A percentile compares a stretch with the other conserved stretches of the same genome.
phyloP scores from a whole-genome alignment of 805 yeast species.

The Saccharomycopsis microspora region DNA sequence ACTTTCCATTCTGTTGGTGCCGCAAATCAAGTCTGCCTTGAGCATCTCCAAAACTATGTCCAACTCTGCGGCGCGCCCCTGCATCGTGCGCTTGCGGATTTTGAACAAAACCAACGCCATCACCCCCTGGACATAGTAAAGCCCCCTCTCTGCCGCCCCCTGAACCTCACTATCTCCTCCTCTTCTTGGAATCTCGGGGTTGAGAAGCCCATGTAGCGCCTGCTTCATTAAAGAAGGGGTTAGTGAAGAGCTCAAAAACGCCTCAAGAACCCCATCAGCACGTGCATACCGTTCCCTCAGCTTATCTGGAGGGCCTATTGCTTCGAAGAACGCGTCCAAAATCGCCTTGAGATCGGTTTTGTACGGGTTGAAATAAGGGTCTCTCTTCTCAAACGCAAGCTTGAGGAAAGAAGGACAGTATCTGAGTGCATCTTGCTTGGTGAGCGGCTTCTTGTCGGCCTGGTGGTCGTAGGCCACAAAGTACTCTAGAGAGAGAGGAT shows the following conservation, averaged over 20 bases:
- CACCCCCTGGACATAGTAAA: conserved; percentile 61
- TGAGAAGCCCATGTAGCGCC: conserved; percentile 39
- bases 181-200: conserved; percentile 22
- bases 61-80: conserved; percentile 72
- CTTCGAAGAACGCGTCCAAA: conserved; percentile 60
- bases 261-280: conserved; percentile 35
- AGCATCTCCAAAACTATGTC: conserved; percentile 62
- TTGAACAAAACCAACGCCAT: conserved; percentile 58
- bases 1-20: conserved; percentile 62
- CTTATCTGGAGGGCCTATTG: conserved; percentile 56
- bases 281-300: conserved; percentile 30
- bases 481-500: conserved; percentile 45
- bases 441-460: conserved; percentile 30
- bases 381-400: conserved; percentile 41
- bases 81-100: conserved; percentile 62
- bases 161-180: conserved; percentile 21
- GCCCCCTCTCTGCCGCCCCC: conserved; percentile 36
- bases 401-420: conserved; percentile 41
- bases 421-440: conserved; percentile 27
- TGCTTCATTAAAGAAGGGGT: conserved; percentile 34
- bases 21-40: conserved; percentile 53
- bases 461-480: conserved; percentile 61
- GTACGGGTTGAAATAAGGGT: conserved; percentile 47
- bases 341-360: conserved; percentile 63
- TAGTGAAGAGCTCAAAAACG: conserved; percentile 36